Percentiles rank a stretch among this genome's conserved stretches.
These are phyloP conservation scores for Pseudomicrostroma phylloplanum DNA, from an alignment of 1,284 basidiomycete genomes.

Conservation along the genomic window DNA sequence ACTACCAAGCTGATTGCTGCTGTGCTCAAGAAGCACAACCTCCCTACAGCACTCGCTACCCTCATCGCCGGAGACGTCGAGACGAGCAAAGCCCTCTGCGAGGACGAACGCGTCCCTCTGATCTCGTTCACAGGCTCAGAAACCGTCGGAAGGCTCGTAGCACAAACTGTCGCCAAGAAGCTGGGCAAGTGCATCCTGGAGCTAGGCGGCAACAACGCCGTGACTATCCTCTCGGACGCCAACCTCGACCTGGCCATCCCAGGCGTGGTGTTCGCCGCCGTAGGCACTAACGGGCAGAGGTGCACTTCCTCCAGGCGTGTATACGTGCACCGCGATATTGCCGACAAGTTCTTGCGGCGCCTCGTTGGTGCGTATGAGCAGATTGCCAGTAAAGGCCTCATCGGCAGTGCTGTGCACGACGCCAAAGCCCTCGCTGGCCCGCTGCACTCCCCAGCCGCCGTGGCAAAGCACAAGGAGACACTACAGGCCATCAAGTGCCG, in stretches of 20 bases:
- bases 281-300: slow-evolving; percentile 88
- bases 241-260: slow-evolving; percentile 81
- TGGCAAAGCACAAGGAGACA: no score
- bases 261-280: slow-evolving; percentile 83
- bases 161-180: slow-evolving; percentile 68
- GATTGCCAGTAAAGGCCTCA: no score
- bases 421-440: no score
- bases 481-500: slow-evolving; percentile 62
- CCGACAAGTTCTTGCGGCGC: slow-evolving; percentile 59
- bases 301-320: slow-evolving; percentile 88
- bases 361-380: no score
- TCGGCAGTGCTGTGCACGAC: no score
- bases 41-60: no score
- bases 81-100: slow-evolving; percentile 53
- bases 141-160: slow-evolving; percentile 73
- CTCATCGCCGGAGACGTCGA: no score
- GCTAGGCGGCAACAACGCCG: slow-evolving; percentile 91
- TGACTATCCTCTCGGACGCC: slow-evolving; percentile 86
- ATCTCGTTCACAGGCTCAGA: slow-evolving; percentile 94
- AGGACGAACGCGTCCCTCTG: slow-evolving; percentile 61
- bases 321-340: slow-evolving; percentile 75
- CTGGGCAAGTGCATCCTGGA: slow-evolving; percentile 81
- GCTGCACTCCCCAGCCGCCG: no score
- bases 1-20: no score
- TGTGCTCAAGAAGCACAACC: no score